Conservation (phyloP, 169 alveolate species). For the Plasmodium ovale region DNA sequence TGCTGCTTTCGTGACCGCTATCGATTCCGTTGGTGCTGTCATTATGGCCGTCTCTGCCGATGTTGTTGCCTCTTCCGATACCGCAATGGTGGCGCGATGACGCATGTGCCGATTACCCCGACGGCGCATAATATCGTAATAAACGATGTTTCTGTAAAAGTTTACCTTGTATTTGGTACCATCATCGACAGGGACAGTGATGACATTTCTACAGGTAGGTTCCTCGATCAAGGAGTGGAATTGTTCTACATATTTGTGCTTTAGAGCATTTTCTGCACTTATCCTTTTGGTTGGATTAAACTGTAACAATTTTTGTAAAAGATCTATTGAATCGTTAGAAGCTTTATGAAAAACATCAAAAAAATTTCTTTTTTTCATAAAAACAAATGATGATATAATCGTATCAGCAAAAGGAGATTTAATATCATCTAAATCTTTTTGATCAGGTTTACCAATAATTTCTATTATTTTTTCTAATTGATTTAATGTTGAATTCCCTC, state of each 20-base stretch:
- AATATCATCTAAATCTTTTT: constrained; percentile 93
- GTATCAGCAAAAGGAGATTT: constrained; percentile 90
- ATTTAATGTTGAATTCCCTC: constrained; percentile 98
- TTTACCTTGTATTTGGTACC: constrained; percentile 88
- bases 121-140: constrained; percentile 88
- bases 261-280: constrained; percentile 88
- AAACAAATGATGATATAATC: constrained; percentile 78
- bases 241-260: constrained; percentile 86
- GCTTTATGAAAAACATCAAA: constrained; percentile 71
- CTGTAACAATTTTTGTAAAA: constrained; percentile 85
- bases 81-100: too few relatives aligned
- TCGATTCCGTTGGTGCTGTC: neutral
- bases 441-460: constrained; percentile 95
- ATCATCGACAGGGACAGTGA: constrained; percentile 91
- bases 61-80: neutral
- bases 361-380: constrained; percentile 72
- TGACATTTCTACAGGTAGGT: constrained; percentile 86
- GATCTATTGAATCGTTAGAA: constrained; percentile 82
- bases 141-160: constrained; percentile 90
- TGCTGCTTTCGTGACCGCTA: neutral
- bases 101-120: too few relatives aligned
- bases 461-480: constrained; percentile 94
- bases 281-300: constrained; percentile 88
- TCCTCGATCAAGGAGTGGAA: constrained; percentile 91
- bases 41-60: neutral